Conservation (phyloP, 1,284 basidiomycete species). For the Cryptococcus amylolentus region DNA sequence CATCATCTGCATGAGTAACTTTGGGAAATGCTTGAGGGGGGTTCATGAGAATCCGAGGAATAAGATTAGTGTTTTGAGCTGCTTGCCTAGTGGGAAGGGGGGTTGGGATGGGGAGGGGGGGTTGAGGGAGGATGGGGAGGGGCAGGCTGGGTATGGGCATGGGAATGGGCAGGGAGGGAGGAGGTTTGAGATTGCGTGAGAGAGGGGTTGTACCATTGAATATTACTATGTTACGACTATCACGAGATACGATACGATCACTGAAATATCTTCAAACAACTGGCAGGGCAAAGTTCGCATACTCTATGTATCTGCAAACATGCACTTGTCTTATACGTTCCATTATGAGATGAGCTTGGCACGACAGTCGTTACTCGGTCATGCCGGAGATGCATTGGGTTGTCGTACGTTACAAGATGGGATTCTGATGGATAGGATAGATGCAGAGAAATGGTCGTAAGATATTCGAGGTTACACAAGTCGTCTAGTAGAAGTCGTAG, state of each 20-base stretch:
- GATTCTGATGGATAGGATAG: not conserved
- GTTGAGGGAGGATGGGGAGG: not conserved
- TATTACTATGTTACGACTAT: no score
- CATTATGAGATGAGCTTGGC: no score
- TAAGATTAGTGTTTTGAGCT: constrained; percentile 24
- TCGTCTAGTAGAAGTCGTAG: no score
- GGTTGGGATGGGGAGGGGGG: constrained; percentile 8
- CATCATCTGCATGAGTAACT: constrained; percentile 36
- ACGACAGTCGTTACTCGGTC: not conserved
- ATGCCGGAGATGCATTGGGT: not conserved
- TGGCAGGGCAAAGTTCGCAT: not conserved
- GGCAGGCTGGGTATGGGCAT: not conserved
- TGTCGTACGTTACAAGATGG: not conserved
- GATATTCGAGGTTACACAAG: not conserved
- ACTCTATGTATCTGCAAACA: not conserved
- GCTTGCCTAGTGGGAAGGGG: no score
- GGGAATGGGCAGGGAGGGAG: not conserved
- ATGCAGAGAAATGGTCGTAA: not conserved
- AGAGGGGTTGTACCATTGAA: not conserved
- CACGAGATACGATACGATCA: no score
- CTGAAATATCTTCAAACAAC: no score
- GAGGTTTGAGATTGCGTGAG: constrained; percentile 17
- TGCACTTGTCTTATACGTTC: no score
- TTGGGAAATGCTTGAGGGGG: constrained; percentile 30
- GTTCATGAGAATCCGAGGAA: constrained; percentile 35